Evolutionary conservation across 345 rosid species (phyloP).

Genomic region (Pistacia integerrima): DNA sequence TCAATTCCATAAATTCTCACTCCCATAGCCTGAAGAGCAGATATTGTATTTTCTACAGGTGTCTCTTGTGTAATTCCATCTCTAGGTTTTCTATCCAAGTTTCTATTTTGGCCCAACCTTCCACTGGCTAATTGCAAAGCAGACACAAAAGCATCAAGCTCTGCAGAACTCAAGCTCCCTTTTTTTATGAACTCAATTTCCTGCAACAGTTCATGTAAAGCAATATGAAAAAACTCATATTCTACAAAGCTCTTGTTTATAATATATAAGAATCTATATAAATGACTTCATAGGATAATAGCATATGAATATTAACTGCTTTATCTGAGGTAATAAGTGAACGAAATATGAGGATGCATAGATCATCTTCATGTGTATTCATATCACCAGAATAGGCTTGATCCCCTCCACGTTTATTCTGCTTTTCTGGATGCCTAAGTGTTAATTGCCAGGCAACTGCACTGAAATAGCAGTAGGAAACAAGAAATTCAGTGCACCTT

Average conservation of each 20-base stretch:
- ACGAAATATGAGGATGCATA: constrained; percentile 76
- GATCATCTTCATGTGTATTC: constrained; percentile 43
- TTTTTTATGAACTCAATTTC: constrained; percentile 89
- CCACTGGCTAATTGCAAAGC: constrained; percentile 64
- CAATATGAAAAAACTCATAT: background rate
- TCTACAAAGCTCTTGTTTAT: background rate
- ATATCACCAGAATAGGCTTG: constrained; percentile 28
- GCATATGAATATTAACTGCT: constrained; percentile 48
- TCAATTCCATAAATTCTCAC: constrained; percentile 79
- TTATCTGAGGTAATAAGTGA: constrained; percentile 76
- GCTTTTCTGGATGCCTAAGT: constrained; percentile 53
- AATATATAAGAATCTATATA: constrained; percentile 1
- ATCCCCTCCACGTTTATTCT: constrained; percentile 37
- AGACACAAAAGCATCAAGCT: constrained; percentile 90
- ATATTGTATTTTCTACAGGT: constrained; percentile 51
- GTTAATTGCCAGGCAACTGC: constrained; percentile 91
- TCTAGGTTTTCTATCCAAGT: constrained; percentile 38
- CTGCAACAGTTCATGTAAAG: constrained; percentile 34
- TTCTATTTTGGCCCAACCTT: constrained; percentile 43
- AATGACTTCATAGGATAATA: background rate
- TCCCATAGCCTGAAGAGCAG: constrained; percentile 78
- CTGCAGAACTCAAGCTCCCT: constrained; percentile 71
- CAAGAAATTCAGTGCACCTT: constrained; percentile 2
- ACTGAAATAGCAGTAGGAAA: constrained; percentile 46
- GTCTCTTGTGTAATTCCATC: constrained; percentile 42